Percentiles rank a stretch among this genome's conserved stretches.
Conservation (phyloP, 176 grass and related monocot genomes). For the Zoysia pacifica region DNA sequence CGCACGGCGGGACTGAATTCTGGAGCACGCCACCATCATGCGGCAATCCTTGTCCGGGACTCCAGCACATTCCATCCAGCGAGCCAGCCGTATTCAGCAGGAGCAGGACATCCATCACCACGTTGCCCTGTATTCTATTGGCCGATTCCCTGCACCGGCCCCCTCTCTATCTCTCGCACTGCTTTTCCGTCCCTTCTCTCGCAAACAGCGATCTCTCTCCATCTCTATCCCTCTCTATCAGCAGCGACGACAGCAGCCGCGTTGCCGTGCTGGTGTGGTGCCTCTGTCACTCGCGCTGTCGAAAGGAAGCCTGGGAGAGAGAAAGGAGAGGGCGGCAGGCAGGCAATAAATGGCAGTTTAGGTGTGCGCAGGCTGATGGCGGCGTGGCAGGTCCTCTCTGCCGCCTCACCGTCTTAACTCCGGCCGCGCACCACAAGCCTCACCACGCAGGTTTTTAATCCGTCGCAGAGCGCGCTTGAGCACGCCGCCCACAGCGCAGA, state of each 20-base stretch:
- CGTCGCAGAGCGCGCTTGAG: conserved; percentile 21
- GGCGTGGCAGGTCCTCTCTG: conserved; percentile 93
- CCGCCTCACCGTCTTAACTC: conserved; percentile 69
- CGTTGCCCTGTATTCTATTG: conserved; percentile 37
- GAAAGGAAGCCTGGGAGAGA: not conserved
- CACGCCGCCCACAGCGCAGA: conserved; percentile 20
- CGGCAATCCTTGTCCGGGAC: conserved; percentile 38
- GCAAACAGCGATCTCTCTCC: not conserved
- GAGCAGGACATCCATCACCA: not conserved
- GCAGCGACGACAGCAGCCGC: conserved; percentile 4
- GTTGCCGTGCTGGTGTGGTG: conserved; percentile 37
- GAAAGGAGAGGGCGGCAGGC: not conserved
- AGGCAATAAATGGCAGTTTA: conserved; percentile 78
- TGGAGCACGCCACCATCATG: conserved; percentile 54
- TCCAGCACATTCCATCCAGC: conserved; percentile 45
- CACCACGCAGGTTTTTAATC: conserved; percentile 32
- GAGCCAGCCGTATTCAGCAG: not conserved
- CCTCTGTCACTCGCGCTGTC: conserved; percentile 18
- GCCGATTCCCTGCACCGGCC: not conserved
- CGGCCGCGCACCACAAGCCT: conserved; percentile 17
- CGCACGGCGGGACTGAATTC: conserved; percentile 33
- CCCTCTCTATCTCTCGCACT: not conserved
- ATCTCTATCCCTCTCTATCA: not conserved
- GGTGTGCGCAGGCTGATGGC: conserved; percentile 82
- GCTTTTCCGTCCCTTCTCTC: not conserved